Evolutionary conservation across 441 rosid species (phyloP).

Genomic region (Erodium moschatum): DNA sequence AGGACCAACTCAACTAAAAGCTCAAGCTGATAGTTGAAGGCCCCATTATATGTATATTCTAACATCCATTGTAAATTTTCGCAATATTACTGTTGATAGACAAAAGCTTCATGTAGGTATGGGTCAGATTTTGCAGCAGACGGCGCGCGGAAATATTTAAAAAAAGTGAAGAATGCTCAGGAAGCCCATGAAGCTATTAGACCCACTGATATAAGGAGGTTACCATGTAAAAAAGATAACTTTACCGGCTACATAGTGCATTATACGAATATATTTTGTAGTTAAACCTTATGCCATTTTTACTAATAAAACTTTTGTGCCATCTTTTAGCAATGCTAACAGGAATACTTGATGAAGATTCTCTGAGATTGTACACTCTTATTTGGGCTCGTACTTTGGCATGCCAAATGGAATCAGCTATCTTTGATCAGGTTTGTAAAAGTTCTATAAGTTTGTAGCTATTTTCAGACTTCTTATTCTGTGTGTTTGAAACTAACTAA

Average conservation of each 20-base stretch:
- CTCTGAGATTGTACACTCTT: constrained; percentile 76
- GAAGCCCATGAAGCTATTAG: constrained; percentile 99
- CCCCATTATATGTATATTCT: not conserved
- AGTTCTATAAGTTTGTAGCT: not conserved
- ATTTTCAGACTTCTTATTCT: not conserved
- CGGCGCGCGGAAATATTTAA: constrained; percentile 65
- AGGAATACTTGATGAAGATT: constrained; percentile 75
- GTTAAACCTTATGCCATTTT: constrained; percentile 5
- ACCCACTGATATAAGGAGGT: constrained; percentile 69
- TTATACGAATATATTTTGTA: not conserved
- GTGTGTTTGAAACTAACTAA: not conserved
- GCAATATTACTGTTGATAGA: constrained; percentile 5
- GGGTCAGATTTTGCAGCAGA: constrained; percentile 54
- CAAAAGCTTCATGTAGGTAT: constrained; percentile 43
- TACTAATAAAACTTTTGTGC: constrained; percentile 16
- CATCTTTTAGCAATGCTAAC: constrained; percentile 53
- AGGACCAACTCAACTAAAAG: too few relatives aligned
- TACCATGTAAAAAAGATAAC: constrained; percentile 57
- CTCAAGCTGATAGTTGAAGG: too few relatives aligned
- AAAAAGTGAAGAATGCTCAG: constrained; percentile 94
- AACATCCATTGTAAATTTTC: not conserved
- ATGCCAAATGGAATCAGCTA: constrained; percentile 87
- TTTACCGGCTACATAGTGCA: constrained; percentile 17
- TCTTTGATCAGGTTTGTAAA: constrained; percentile 54
- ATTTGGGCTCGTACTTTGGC: constrained; percentile 90